phyloP scores from a whole-genome alignment of 2,329 filamentous ascomycete genomes.

The Diaporthe vexans region DNA sequence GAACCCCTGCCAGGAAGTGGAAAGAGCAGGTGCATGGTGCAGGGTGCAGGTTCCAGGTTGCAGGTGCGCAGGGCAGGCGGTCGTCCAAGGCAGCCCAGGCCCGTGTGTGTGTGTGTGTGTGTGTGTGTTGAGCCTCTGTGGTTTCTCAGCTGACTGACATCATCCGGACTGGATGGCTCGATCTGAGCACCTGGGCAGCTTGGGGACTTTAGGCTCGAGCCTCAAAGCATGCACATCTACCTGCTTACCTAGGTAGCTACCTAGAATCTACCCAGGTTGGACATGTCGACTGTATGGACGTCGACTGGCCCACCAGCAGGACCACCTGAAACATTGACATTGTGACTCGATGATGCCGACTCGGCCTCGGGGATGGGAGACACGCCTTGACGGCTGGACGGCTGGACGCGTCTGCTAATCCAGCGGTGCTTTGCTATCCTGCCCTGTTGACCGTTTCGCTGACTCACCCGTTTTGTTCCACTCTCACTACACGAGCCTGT shows the following conservation, averaged over 20 bases:
- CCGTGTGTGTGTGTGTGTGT: not conserved
- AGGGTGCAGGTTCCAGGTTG: no score
- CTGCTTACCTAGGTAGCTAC: no score
- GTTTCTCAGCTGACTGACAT: conserved; percentile 30
- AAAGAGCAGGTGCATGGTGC: no score
- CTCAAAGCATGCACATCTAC: no score
- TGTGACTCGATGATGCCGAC: conserved; percentile 31
- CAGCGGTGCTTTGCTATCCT: no score
- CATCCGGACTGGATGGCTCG: not conserved
- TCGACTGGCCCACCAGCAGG: not conserved
- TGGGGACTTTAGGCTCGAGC: no score
- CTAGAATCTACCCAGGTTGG: not conserved
- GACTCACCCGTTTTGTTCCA: no score
- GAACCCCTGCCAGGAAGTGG: conserved; percentile 19
- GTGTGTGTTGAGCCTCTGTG: conserved; percentile 16
- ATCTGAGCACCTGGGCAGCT: conserved; percentile 1
- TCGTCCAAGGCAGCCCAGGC: no score
- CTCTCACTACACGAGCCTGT: not conserved
- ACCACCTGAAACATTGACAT: conserved; percentile 22
- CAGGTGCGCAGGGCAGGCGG: conserved; percentile 29
- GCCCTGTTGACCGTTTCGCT: no score
- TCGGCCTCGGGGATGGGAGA: not conserved
- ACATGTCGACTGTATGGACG: not conserved
- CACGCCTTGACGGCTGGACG: no score
- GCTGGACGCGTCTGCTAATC: no score